Evolutionary conservation across 176 grass and related monocot species (phyloP).

Genomic region (sorghum (Sorghum bicolor)): Sorghum_bicolor_NCBIv3 NC_012873.2:66946501-66947000

Average conservation of each 20-base stretch:
- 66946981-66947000: conserved; percentile 98
- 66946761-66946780: neutral
- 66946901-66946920: conserved; percentile 26
- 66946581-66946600: neutral
- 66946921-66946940: conserved; percentile 73
- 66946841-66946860: conserved; percentile 10
- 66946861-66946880: conserved; percentile 28
- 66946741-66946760: conserved; percentile 1
- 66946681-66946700: neutral
- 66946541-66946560: conserved; percentile 7
- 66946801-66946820: neutral
- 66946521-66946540: conserved; percentile 5
- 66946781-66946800: neutral
- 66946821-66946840: conserved; percentile 8
- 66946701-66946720: neutral
- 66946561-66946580: neutral
- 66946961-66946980: conserved; percentile 92
- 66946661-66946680: conserved; percentile 22
- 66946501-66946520: neutral
- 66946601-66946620: neutral
- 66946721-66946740: neutral
- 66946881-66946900: conserved; percentile 16
- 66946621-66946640: too few relatives aligned
- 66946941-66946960: conserved; percentile 89
- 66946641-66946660: too few relatives aligned